Conservation (phyloP, 2,329 filamentous ascomycete species). For the Cadophora gregata region DNA sequence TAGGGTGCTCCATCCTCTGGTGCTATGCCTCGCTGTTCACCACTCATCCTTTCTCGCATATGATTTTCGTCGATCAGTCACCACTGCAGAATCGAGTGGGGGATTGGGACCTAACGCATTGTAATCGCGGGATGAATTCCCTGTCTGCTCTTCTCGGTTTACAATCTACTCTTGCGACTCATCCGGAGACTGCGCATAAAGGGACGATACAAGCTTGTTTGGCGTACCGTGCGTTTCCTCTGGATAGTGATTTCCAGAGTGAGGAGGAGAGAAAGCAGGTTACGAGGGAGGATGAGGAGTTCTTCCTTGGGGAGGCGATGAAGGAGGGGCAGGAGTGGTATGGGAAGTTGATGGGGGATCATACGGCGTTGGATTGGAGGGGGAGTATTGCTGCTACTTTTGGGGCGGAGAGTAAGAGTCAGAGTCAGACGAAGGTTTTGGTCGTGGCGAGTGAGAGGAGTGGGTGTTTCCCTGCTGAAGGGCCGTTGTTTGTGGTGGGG, state of each 20-base stretch:
- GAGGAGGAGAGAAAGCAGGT: not conserved
- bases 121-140: constrained; percentile 43
- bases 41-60: constrained; percentile 37
- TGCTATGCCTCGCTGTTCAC: constrained; percentile 43
- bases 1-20: constrained; percentile 44
- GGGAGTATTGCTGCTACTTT: constrained; percentile 38
- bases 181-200: constrained; percentile 37
- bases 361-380: constrained; percentile 43
- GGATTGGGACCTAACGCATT: constrained; percentile 40
- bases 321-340: constrained; percentile 41
- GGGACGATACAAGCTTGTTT: constrained; percentile 43
- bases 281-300: constrained; percentile 36
- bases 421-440: constrained; percentile 35
- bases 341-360: constrained; percentile 44
- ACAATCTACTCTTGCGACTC: constrained; percentile 37
- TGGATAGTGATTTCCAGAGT: constrained; percentile 27
- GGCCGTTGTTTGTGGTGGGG: constrained; percentile 41
- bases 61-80: constrained; percentile 44
- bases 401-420: constrained; percentile 29
- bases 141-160: constrained; percentile 37
- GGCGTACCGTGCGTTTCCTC: constrained; percentile 38
- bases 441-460: constrained; percentile 43
- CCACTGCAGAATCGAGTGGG: constrained; percentile 41
- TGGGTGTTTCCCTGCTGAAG: constrained; percentile 43
- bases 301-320: constrained; percentile 42